phyloP scores from a whole-genome alignment of 2,329 filamentous ascomycete species.

The Colletotrichum siamense region DNA sequence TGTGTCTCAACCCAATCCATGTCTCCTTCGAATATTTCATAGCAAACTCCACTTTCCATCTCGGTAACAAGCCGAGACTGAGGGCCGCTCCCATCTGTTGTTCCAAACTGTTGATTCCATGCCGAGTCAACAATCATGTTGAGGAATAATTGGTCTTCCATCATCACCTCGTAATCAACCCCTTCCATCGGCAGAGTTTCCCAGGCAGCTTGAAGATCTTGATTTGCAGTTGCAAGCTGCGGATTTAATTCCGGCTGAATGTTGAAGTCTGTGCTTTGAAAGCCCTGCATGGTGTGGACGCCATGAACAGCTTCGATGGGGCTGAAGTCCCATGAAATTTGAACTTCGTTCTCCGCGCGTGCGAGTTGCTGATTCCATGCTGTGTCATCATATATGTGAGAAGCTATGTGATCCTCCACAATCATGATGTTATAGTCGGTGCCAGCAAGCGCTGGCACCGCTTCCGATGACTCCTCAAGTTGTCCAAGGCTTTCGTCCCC shows the following conservation, averaged over 20 bases:
- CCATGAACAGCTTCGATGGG: not conserved
- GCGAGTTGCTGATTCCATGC: not conserved
- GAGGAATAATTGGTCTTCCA: rapidly evolving
- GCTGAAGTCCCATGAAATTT: rapidly evolving
- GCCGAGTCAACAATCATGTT: rapidly evolving
- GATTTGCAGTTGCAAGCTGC: rapidly evolving
- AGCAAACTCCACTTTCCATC: not conserved
- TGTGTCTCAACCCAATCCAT: not conserved
- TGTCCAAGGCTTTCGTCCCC: no score
- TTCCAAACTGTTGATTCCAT: not conserved
- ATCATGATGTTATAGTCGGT: rapidly evolving
- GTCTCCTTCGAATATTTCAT: not conserved
- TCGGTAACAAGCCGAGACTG: not conserved
- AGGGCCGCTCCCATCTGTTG: not conserved
- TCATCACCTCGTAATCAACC: rapidly evolving
- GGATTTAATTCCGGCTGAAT: rapidly evolving
- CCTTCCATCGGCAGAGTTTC: rapidly evolving
- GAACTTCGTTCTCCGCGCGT: rapidly evolving
- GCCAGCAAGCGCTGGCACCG: no score
- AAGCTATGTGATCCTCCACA: rapidly evolving
- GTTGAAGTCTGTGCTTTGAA: not conserved
- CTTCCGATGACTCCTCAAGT: no score
- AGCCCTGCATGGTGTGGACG: not conserved
- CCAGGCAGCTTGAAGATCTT: rapidly evolving
- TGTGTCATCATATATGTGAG: rapidly evolving